Evolutionary conservation across 768 basidiomycete genomes (phyloP), one percentile per base, ranked within the genome.

Genomic region (Trametopsis cervina): DNA sequence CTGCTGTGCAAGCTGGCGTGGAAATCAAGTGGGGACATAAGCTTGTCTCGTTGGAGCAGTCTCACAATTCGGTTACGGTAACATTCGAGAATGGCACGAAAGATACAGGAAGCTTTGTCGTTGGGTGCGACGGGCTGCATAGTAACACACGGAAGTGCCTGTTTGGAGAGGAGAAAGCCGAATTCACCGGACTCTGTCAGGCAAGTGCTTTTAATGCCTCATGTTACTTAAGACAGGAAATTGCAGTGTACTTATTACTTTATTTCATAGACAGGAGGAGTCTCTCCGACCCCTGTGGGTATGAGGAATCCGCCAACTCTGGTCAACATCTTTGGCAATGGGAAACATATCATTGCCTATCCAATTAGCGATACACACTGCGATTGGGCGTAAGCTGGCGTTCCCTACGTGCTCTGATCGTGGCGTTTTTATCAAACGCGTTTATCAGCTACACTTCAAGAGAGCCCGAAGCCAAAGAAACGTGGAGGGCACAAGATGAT

Each of bases 101-200:
- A 36, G 69, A 66, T 40, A 62, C 54, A 1, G 69, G 65, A 3
- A 65, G 63, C 48, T 67, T 74, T 44, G 63, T 72, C 3, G 62
- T 73, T 7, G 73, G 72, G 18, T 71, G 69, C 54, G 73, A 74
- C 47, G 73, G 73, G 9, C 57, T 74, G 49, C 72, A 73, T 51
- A 69, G 69, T 51, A 63, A 57, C 43, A 70, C 71, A 10, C 61
- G 72, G 1, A 54, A 7, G 2, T 42, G 41, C 25, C 42, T 49
- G 2, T 49, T 49, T 24, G 48, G 41, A 4, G 23, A 39, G 21
- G 26, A 42, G 17, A 21, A 37, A 9, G 48, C 42, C 11, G 26
- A 29, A 4, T 49, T n/a, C 29, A 49, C 48, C 10, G 48, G 48
- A 3, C 18, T 49, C 11, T 22, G 35, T n/a, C 48, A 49, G 12